phyloP scores from a whole-genome alignment of 2,329 filamentous ascomycete species.

The Monosporascus sp. region DNA sequence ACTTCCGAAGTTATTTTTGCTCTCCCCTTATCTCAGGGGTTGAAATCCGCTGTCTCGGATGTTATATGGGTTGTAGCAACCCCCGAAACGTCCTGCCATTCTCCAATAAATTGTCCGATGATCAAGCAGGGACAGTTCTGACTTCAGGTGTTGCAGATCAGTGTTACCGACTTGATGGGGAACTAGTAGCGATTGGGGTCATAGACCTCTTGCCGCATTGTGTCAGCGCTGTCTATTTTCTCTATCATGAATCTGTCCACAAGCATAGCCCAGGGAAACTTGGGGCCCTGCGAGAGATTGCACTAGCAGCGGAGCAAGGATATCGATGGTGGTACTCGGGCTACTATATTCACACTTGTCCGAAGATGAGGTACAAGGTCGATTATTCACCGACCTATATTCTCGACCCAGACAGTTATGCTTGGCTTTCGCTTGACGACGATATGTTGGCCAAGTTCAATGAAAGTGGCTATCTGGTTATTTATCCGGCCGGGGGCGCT shows the following conservation, averaged over 20 bases:
- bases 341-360: slow-evolving; percentile 75
- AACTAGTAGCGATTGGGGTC: slow-evolving; percentile 69
- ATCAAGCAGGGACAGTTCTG: not conserved
- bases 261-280: slow-evolving; percentile 68
- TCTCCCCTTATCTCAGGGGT: not conserved
- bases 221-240: slow-evolving; percentile 77
- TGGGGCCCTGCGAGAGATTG: slow-evolving; percentile 67
- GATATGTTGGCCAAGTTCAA: slow-evolving; percentile 47
- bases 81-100: not conserved
- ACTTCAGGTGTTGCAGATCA: slow-evolving; percentile 45
- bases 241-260: slow-evolving; percentile 73
- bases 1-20: not conserved
- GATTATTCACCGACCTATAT: slow-evolving; percentile 72
- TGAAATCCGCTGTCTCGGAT: not conserved
- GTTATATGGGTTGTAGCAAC: not conserved
- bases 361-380: slow-evolving; percentile 82
- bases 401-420: slow-evolving; percentile 60
- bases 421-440: slow-evolving; percentile 56
- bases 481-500: slow-evolving; percentile 24
- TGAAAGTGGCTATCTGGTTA: slow-evolving; percentile 49
- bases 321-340: slow-evolving; percentile 77
- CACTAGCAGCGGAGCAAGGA: slow-evolving; percentile 60
- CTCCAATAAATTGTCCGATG: not conserved
- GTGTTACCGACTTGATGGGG: slow-evolving; percentile 72
- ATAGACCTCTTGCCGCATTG: slow-evolving; percentile 71